Evolutionary conservation across 1,139 yeast genomes (phyloP), one percentile per base, ranked within the genome.

Genomic region (Lodderomyces pseudojiufengensis): DNA sequence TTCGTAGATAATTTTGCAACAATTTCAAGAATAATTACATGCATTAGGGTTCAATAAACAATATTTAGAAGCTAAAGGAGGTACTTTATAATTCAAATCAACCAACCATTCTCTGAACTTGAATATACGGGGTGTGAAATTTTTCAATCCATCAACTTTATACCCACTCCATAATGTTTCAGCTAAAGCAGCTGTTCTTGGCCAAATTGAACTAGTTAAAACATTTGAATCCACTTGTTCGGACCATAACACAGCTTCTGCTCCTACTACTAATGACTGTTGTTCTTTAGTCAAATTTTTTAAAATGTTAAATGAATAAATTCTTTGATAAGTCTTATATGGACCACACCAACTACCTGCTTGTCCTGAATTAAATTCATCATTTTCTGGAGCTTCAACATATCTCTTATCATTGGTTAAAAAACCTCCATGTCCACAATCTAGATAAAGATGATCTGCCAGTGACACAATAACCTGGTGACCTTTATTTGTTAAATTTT

Each of bases 261-360:
- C 74, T 3, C 78, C 78, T 27, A 66, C 42, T 15, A 72, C 57
- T 35, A 59, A 70, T 22, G 46, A 35, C 9, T 45, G 43, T 44
- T 71, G 67, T 2, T 39, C 48, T 1, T 43, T 57, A n/a, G 70
- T 65, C 39, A 72, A 55, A 32, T 55, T 56, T 14, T 48, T 52
- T 14, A 61, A 50, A 38, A 69, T 55, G 43, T 70, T 73, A 39
- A 54, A 68, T 36, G 54, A 53, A 46, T 70, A 70, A 27, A 72
- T 67, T 37, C 72, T 24, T 47, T 70, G 76, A 74, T 73, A 70
- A 9, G 73, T 64, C 46, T 69, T 70, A 53, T 70, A 70, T 2
- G 76, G 74, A 25, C 61, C 69, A 50, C 78, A 71, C 73, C 74
- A 72, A n/a, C 70, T 61, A 3, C 74, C 75, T 9, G 67, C 73